These are phyloP conservation scores for Epichloe hybrida DNA, from an alignment of 2,329 filamentous ascomycete genomes.

Conservation along the genomic window DNA sequence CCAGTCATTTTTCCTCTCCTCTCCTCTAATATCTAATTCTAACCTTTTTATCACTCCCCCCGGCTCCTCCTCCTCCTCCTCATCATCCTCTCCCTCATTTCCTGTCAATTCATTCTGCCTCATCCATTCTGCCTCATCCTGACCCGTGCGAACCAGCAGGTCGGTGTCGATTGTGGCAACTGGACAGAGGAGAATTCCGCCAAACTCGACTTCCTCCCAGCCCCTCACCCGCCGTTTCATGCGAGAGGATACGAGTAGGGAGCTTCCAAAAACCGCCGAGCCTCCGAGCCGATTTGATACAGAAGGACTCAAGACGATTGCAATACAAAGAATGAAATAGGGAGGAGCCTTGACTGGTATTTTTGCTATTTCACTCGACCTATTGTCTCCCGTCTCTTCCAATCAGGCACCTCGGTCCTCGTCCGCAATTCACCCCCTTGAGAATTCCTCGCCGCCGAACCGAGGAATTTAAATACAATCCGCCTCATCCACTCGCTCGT, in stretches of 20 bases:
- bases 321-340: conserved; percentile 9
- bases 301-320: conserved; percentile 10
- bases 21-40: conserved; percentile 36
- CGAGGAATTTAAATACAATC: conserved; percentile 26
- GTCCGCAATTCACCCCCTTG: conserved; percentile 11
- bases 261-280: conserved; percentile 14
- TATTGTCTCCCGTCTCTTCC: conserved; percentile 1
- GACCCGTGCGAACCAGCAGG: conserved; percentile 22
- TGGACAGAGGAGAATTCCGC: conserved; percentile 23
- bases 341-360: conserved; percentile 27
- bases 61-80: conserved; percentile 20
- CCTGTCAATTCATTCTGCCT: conserved; percentile 42
- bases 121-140: conserved; percentile 36
- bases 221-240: conserved; percentile 13
- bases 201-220: conserved; percentile 9
- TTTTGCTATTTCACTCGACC: conserved; percentile 15
- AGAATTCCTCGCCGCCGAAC: conserved; percentile 30
- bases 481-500: conserved; percentile 16
- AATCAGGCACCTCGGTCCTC: conserved; percentile 8
- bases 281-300: not conserved
- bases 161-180: conserved; percentile 17
- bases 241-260: conserved; percentile 15
- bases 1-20: conserved; percentile 43
- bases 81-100: conserved; percentile 25
- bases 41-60: conserved; percentile 28